Conservation (phyloP, 208 protist genomes). For the Vickermania spadyakhi region DNA sequence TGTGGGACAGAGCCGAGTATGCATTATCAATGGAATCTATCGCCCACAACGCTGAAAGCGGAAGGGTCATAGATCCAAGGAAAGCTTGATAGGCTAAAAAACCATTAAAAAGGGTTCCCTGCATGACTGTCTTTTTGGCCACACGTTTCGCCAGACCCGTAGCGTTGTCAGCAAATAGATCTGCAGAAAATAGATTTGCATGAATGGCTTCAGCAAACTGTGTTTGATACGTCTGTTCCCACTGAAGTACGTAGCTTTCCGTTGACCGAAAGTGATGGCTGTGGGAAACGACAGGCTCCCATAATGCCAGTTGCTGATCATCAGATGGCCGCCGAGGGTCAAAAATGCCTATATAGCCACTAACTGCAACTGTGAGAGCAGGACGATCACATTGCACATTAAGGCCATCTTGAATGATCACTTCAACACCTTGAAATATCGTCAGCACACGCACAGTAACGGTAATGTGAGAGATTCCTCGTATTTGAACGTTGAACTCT, state of each 20-base stretch:
- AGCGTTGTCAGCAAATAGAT: conserved; percentile 21
- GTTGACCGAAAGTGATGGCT: conserved; percentile 16
- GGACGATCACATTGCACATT: conserved; percentile 20
- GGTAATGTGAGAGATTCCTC: conserved; percentile 28
- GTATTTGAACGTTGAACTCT: conserved; percentile 21
- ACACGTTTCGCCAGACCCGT: conserved; percentile 32
- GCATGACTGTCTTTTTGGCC: conserved; percentile 33
- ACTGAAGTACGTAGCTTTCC: conserved; percentile 66
- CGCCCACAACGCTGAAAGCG: conserved; percentile 70
- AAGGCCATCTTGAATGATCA: conserved; percentile 35
- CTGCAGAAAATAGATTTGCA: conserved; percentile 51
- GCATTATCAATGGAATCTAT: conserved; percentile 80
- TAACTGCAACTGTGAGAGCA: conserved; percentile 59
- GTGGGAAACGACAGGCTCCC: conserved; percentile 23
- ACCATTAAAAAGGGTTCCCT: conserved; percentile 53
- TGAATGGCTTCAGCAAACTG: neutral
- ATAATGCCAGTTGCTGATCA: conserved; percentile 77
- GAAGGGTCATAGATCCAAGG: conserved; percentile 49
- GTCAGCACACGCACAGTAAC: conserved; percentile 18
- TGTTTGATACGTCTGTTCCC: conserved; percentile 11
- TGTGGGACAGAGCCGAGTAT: conserved; percentile 62
- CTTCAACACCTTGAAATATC: conserved; percentile 22
- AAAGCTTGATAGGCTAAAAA: conserved; percentile 59
- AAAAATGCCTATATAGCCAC: conserved; percentile 62
- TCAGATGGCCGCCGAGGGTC: conserved; percentile 52